Conservation (phyloP, 2,329 filamentous ascomycete genomes). For the Didymella arachidicola region DNA sequence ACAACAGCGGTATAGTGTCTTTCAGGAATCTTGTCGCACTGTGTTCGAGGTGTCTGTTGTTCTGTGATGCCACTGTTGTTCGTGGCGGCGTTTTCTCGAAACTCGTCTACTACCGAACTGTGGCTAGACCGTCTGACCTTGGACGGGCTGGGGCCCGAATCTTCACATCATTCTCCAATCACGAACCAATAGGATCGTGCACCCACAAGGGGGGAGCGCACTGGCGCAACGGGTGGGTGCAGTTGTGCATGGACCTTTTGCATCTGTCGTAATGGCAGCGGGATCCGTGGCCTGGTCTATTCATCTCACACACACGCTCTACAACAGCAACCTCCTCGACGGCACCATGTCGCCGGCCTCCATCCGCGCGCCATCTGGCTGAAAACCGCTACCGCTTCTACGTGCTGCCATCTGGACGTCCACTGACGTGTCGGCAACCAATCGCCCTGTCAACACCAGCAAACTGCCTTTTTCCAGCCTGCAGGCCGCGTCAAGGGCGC, state of each 20-base stretch:
- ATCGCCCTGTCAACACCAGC: slow-evolving; percentile 48
- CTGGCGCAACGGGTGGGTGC: slow-evolving; percentile 1
- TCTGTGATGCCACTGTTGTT: not conserved
- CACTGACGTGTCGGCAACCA: slow-evolving; percentile 35
- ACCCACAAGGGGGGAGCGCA: slow-evolving; percentile 1
- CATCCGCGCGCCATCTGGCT: slow-evolving; percentile 34
- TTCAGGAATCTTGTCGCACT: not conserved
- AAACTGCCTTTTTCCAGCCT: slow-evolving; percentile 15
- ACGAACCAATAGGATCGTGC: not conserved
- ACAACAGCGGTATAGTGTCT: not conserved
- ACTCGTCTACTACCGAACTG: not conserved
- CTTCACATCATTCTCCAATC: not conserved
- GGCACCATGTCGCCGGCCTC: slow-evolving; percentile 36
- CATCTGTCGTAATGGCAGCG: slow-evolving; percentile 27
- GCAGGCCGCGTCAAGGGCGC: slow-evolving; percentile 12
- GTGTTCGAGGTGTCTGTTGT: not conserved
- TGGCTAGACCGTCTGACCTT: slow-evolving; percentile 1
- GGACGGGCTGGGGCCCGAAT: slow-evolving; percentile 1
- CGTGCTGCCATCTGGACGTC: slow-evolving; percentile 10
- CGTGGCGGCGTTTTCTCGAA: not conserved
- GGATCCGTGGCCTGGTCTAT: slow-evolving; percentile 37
- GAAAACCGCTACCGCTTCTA: slow-evolving; percentile 8
- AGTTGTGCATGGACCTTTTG: slow-evolving; percentile 1
- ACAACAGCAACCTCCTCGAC: slow-evolving; percentile 30
- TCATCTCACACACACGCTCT: slow-evolving; percentile 34